Evolutionary conservation across 805 yeast genomes (phyloP).

Genomic region (Hanseniaspora valbyensis): DNA sequence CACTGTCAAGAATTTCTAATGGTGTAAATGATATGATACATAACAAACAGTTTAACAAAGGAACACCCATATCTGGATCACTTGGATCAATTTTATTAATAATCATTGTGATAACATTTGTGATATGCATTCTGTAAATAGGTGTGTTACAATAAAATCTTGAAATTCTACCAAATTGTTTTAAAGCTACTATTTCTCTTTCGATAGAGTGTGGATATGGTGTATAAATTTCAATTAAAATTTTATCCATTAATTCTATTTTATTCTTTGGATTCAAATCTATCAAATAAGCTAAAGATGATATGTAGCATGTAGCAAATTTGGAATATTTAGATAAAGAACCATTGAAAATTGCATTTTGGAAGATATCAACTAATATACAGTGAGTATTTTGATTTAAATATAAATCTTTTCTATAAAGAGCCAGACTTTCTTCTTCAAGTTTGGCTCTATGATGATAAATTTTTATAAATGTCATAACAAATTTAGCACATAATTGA

Average conservation of each 20-base stretch:
- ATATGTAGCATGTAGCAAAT: conserved; percentile 47
- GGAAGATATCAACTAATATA: conserved; percentile 35
- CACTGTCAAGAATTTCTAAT: conserved; percentile 41
- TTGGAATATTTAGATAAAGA: conserved; percentile 62
- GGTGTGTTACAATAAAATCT: conserved; percentile 56
- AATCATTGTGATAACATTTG: conserved; percentile 57
- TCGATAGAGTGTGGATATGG: conserved; percentile 68
- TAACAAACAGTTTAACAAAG: conserved; percentile 58
- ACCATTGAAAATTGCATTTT: conserved; percentile 47
- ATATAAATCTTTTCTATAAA: conserved; percentile 19
- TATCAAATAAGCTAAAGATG: conserved; percentile 52
- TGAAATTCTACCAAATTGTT: conserved; percentile 52
- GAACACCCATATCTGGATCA: conserved; percentile 63
- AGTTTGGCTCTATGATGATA: conserved; percentile 47
- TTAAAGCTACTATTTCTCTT: conserved; percentile 61
- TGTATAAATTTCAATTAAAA: conserved; percentile 65
- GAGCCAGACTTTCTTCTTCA: conserved; percentile 34
- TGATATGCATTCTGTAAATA: conserved; percentile 62
- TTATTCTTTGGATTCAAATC: conserved; percentile 42
- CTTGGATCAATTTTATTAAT: conserved; percentile 81
- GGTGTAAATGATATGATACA: conserved; percentile 65
- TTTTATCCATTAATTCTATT: conserved; percentile 37
- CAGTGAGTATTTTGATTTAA: conserved; percentile 30
- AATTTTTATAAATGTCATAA: conserved; percentile 47
- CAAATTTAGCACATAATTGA: conserved; percentile 49